phyloP scores from a whole-genome alignment of 106 monocot genomes.

The Iris macrosiphon region DNA sequence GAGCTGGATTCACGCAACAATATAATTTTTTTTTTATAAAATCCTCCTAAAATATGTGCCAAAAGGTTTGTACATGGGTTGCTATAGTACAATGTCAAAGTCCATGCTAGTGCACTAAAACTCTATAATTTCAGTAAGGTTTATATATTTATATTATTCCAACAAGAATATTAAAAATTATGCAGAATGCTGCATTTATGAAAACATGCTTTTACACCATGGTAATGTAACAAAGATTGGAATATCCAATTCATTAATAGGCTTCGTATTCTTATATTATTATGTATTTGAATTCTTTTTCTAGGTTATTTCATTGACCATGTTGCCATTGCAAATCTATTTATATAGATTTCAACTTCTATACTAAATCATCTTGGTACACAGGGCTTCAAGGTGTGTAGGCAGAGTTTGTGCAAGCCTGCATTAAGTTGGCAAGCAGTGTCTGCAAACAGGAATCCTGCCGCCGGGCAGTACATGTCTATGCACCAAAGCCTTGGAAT shows the following conservation, averaged over 20 bases:
- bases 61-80: too few relatives aligned
- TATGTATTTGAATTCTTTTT: background rate
- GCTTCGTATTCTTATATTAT: background rate
- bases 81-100: too few relatives aligned
- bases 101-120: too few relatives aligned
- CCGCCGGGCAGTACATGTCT: conserved; percentile 59
- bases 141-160: too few relatives aligned
- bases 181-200: too few relatives aligned
- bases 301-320: background rate
- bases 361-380: background rate
- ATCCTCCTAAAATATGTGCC: too few relatives aligned
- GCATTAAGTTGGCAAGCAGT: conserved; percentile 63
- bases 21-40: too few relatives aligned
- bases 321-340: background rate
- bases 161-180: too few relatives aligned
- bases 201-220: too few relatives aligned
- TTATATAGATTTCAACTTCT: background rate
- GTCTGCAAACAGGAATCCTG: conserved; percentile 56
- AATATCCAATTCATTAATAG: background rate
- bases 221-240: background rate
- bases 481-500: conserved; percentile 90
- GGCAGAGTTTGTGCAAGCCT: conserved; percentile 43
- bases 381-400: conserved; percentile 88
- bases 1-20: too few relatives aligned
- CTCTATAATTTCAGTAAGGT: too few relatives aligned